Conservation (phyloP, 1,139 yeast species). For the Geotrichum aggregatum region DNA sequence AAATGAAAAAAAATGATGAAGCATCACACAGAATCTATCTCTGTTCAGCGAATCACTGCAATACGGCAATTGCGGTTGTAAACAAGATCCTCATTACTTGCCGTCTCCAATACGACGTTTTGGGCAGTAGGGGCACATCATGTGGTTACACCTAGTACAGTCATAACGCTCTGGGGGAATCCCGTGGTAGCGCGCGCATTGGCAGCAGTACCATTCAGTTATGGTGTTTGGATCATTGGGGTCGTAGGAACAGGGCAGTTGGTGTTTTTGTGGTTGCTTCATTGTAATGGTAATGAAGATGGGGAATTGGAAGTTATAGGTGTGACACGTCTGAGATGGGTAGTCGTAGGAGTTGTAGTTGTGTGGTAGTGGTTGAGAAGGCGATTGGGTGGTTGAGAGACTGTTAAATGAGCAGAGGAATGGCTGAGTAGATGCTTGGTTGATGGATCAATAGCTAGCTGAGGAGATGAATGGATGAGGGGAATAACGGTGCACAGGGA, state of each 20-base stretch:
- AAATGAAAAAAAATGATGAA: not conserved
- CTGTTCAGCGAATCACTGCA: no score
- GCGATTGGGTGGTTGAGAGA: not conserved
- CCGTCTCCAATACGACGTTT: conserved; percentile 15
- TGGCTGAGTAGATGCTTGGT: no score
- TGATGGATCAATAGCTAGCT: no score
- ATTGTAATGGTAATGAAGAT: not conserved
- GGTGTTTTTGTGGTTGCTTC: conserved; percentile 2
- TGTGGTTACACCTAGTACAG: conserved; percentile 38
- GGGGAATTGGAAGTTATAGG: not conserved
- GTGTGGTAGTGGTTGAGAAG: no score
- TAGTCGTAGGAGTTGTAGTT: no score
- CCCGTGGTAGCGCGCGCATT: conserved; percentile 38
- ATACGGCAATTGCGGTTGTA: no score
- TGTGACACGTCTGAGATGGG: no score
- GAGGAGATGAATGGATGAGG: no score
- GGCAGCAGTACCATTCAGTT: conserved; percentile 41
- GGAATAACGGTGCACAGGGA: no score
- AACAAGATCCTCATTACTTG: no score
- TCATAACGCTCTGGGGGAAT: conserved; percentile 36
- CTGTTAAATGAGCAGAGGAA: not conserved
- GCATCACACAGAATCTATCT: no score
- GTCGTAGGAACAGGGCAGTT: conserved; percentile 18
- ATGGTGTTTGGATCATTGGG: conserved; percentile 36
- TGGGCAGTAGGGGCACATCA: conserved; percentile 38